A percentile compares a stretch with the other conserved stretches of the same genome.
phyloP scores from a whole-genome alignment of 768 basidiomycete genomes.

The Paxillus ammoniavirescens region DNA sequence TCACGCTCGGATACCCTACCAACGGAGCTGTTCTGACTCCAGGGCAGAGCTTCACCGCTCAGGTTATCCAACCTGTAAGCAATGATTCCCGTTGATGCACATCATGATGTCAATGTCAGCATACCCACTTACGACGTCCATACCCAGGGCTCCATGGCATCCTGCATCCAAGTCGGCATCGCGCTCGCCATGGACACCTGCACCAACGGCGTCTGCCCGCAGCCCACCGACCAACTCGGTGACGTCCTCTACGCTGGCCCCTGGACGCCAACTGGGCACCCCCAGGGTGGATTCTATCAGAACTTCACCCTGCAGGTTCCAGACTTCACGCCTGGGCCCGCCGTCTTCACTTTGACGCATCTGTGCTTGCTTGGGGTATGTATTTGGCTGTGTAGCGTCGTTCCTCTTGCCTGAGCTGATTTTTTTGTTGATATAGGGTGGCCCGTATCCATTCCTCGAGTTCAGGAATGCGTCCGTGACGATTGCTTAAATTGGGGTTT shows the following conservation, averaged over 20 bases:
- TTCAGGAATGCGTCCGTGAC: constrained; percentile 25
- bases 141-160: constrained; percentile 16
- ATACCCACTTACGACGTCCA: not conserved
- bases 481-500: constrained; percentile 9
- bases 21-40: constrained; percentile 13
- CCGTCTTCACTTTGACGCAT: constrained; percentile 30
- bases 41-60: constrained; percentile 19
- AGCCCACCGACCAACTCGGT: constrained; percentile 20
- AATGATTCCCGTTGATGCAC: not conserved
- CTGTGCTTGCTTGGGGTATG: constrained; percentile 30
- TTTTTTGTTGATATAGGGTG: too few species aligned
- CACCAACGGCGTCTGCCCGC: constrained; percentile 20
- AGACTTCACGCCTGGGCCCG: constrained; percentile 10
- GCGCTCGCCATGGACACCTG: constrained; percentile 25
- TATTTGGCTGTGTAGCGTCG: not conserved
- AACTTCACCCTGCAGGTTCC: constrained; percentile 26
- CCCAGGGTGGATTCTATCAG: constrained; percentile 24
- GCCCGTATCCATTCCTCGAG: too few species aligned
- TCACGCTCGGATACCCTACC: constrained; percentile 22
- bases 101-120: too few species aligned
- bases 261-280: constrained; percentile 21
- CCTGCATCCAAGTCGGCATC: constrained; percentile 29
- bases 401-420: too few species aligned
- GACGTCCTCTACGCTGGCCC: constrained; percentile 28
- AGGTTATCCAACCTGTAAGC: constrained; percentile 24